Evolutionary conservation across 352 stramenopile species (phyloP), one percentile per base, ranked within the genome.

Genomic region (Globisporangium yorkense): DNA sequence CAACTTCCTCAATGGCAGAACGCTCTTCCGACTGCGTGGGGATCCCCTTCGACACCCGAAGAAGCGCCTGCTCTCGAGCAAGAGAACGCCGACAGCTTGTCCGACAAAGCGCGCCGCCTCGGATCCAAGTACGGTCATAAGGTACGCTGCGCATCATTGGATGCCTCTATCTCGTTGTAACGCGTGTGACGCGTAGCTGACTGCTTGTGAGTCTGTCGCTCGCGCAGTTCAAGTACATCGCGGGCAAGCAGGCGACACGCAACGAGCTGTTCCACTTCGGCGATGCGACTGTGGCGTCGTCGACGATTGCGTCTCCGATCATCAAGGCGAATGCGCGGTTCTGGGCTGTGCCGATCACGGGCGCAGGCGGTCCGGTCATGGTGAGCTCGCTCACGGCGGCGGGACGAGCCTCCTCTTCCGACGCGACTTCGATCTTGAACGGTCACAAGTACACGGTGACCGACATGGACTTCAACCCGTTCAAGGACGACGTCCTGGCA

Each of bases 51-150:
- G 15, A 37, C 5, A n/a, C 18, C 20, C 0, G 18, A 57, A 7
- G 35, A 21, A 6, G 43, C n/a, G 5, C n/a, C 40, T 54, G 18
- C 20, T 39, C 13, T 27, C n/a, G 43, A 54, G n/a, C 47, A 39
- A 24, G 56, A 71, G 21, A 71, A 70, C 54, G 37, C 63, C 0
- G 57, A 74, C 12, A 64, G 74, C 50, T 57, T 88, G 51, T 88
- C 78, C 9, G 74, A 83, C 21, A 88, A 88, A 49, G 78, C 78
- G 12, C 75, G 78, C 48, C 78, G 80, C 18, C 77, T 93, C 7
- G 74, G 80, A 13, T 72, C 75, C 12, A 81, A 76, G 46, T 87
- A 91, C 54, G 79, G 79, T 0, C 76, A 93, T 68, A 93, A 92
- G 63, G 73, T 82, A 54, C 10, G 50, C 54, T 16, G 27, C 21